Percentiles rank a stretch among this genome's conserved stretches.
phyloP scores from a whole-genome alignment of 2,329 filamentous ascomycete species.

The Cercospora sojina region DNA sequence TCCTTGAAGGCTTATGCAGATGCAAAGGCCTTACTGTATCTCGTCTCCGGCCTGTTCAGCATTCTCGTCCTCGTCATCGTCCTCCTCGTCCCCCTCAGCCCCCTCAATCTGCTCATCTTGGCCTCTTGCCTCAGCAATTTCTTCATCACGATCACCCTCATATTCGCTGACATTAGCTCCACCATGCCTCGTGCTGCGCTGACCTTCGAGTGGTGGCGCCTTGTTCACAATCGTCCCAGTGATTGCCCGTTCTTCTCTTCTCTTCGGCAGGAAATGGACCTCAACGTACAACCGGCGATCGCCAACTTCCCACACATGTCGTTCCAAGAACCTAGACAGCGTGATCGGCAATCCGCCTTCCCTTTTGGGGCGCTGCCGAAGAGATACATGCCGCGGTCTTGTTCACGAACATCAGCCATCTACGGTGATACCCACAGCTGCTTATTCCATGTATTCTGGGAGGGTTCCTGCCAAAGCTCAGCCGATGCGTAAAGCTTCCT shows the following conservation, averaged over 20 bases:
- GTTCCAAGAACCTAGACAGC: background rate
- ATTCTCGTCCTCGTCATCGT: background rate
- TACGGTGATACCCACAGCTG: constrained; percentile 4
- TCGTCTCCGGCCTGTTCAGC: background rate
- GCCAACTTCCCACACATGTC: background rate
- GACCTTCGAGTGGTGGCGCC: background rate
- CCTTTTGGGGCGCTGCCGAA: background rate
- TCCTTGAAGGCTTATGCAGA: background rate
- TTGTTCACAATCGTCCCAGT: background rate
- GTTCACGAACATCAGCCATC: background rate
- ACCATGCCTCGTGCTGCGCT: background rate
- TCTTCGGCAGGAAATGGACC: background rate
- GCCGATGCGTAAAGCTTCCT: background rate
- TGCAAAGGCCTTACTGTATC: background rate
- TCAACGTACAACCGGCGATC: constrained; percentile 2
- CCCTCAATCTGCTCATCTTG: background rate
- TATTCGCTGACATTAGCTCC: background rate
- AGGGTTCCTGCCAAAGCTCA: background rate
- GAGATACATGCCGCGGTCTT: background rate
- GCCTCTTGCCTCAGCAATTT: background rate
- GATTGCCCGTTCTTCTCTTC: background rate
- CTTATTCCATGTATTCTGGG: background rate
- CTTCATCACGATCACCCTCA: background rate
- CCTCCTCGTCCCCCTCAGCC: background rate
- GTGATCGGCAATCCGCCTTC: background rate